phyloP scores from a whole-genome alignment of 1,284 basidiomycete species.

The Rhodotorula mucilaginosa region DNA sequence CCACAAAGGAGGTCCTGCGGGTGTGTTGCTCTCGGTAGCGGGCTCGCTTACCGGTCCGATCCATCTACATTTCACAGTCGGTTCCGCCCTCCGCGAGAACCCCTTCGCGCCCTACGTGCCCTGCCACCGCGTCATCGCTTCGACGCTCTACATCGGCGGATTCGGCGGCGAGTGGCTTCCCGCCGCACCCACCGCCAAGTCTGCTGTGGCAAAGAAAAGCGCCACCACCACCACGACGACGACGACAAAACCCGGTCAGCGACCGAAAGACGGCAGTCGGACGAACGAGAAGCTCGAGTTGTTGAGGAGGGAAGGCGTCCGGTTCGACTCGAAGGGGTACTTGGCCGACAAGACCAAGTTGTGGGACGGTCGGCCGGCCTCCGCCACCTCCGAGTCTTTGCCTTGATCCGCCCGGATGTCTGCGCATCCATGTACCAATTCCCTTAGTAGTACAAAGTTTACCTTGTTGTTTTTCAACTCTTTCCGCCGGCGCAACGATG shows the following conservation, averaged over 20 bases:
- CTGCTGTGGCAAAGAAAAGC: not conserved
- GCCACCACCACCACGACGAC: not conserved
- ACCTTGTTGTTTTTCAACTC: too few species aligned
- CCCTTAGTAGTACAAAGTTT: not conserved
- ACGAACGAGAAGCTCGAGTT: conserved; percentile 54
- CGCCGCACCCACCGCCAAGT: not conserved
- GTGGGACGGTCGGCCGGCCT: conserved; percentile 25
- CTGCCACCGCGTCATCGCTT: conserved; percentile 65
- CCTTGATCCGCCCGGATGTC: not conserved
- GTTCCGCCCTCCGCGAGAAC: conserved; percentile 60
- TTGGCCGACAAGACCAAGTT: conserved; percentile 43
- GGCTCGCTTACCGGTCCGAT: not conserved
- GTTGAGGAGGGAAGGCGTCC: conserved; percentile 56
- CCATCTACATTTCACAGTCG: conserved; percentile 51
- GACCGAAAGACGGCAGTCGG: conserved; percentile 29
- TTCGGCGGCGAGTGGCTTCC: conserved; percentile 62
- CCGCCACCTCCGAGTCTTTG: not conserved
- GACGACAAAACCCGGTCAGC: too few species aligned
- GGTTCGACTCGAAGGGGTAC: conserved; percentile 54
- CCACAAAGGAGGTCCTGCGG: not conserved
- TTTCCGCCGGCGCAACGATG: too few species aligned
- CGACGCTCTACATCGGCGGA: conserved; percentile 58
- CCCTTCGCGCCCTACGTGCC: conserved; percentile 65
- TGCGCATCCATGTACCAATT: not conserved
- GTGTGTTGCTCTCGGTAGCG: not conserved